Evolutionary conservation across 495 filamentous ascomycete genomes (phyloP).

Genomic region (Neurospora sp.): DNA sequence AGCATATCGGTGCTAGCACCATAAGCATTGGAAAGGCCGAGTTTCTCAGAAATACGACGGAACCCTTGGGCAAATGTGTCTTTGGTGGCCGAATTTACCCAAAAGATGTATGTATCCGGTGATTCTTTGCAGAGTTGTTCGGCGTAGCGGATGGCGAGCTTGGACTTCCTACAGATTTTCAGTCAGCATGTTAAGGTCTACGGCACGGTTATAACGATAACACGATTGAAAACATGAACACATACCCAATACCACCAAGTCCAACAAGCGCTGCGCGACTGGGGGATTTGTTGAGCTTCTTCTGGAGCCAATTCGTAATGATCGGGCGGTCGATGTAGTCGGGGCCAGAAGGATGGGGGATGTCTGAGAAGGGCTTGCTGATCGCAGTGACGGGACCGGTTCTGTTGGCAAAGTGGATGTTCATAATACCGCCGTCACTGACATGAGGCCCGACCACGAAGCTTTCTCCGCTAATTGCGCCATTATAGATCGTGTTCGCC

Average conservation of each 20-base stretch:
- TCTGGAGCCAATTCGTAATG: background rate
- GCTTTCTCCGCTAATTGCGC: background rate
- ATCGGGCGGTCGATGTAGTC: background rate
- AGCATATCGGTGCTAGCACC: background rate
- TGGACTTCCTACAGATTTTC: background rate
- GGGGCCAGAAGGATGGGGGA: background rate
- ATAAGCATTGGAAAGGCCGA: background rate
- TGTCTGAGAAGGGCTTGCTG: background rate
- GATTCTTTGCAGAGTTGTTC: background rate
- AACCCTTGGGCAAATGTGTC: slow-evolving; percentile 32
- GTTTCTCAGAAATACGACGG: slow-evolving; percentile 7
- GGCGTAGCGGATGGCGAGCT: background rate
- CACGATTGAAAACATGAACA: background rate
- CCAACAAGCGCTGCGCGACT: background rate
- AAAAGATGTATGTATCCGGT: slow-evolving; percentile 36
- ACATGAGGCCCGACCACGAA: background rate
- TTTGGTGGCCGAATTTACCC: slow-evolving; percentile 34
- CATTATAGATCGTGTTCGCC: background rate
- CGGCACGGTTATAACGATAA: too few species aligned
- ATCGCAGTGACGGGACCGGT: background rate
- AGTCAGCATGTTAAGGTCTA: background rate
- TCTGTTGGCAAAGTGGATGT: background rate
- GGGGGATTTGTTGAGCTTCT: background rate
- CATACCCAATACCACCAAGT: background rate
- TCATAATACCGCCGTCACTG: background rate